Conservation (phyloP, 23 red algal genomes). For the Gracilariopsis chorda region DNA sequence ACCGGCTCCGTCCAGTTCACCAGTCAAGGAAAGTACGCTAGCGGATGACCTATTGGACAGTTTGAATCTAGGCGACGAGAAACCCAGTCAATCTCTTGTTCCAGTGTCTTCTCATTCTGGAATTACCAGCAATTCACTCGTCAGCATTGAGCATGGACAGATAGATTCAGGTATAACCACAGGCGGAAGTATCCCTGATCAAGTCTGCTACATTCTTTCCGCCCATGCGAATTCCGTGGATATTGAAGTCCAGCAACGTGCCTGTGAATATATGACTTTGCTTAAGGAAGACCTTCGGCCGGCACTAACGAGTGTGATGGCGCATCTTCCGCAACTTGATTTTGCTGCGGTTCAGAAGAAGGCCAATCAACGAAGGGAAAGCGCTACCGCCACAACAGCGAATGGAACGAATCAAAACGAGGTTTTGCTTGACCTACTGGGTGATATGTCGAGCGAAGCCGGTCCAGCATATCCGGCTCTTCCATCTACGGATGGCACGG, state of each 20-base stretch:
- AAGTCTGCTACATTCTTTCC: constrained; percentile 36
- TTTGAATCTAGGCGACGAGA: constrained; percentile 22
- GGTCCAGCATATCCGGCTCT: neutral
- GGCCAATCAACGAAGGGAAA: constrained; percentile 28
- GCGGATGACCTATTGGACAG: constrained; percentile 4
- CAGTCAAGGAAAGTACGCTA: neutral
- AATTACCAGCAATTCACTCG: neutral
- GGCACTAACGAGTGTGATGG: constrained; percentile 17
- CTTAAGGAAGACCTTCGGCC: constrained; percentile 32
- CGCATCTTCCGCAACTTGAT: constrained; percentile 79
- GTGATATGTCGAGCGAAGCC: constrained; percentile 10
- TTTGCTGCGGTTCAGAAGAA: constrained; percentile 40
- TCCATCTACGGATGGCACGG: neutral
- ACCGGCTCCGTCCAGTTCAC: neutral
- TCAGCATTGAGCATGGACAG: neutral
- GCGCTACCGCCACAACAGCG: neutral
- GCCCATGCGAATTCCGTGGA: constrained; percentile 16
- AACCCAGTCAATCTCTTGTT: neutral
- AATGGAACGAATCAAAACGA: neutral
- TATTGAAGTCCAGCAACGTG: constrained; percentile 83
- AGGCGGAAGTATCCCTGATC: neutral
- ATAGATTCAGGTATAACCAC: neutral
- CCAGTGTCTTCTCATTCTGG: neutral
- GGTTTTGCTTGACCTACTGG: constrained; percentile 50
- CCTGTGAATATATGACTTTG: constrained; percentile 75